Conservation (phyloP, 2,329 filamentous ascomycete species). For the Cladophialophora carrionii region DNA sequence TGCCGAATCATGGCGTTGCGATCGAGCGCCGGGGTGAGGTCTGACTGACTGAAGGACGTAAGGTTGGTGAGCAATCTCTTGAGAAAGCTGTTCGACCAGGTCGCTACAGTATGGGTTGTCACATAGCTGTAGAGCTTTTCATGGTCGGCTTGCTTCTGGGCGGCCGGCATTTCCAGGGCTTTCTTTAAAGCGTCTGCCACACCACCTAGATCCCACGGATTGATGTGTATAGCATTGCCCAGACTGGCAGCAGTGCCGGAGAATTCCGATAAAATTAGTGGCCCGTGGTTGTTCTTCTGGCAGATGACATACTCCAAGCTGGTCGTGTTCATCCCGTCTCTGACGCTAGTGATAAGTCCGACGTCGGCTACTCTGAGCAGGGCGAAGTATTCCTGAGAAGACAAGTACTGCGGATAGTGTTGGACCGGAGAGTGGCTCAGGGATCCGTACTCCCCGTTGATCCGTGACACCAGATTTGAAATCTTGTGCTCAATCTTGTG, state of each 20-base stretch:
- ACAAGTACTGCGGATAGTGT: slow-evolving; percentile 91
- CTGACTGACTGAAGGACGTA: slow-evolving; percentile 72
- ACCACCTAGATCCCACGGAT: slow-evolving; percentile 87
- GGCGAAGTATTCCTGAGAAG: slow-evolving; percentile 89
- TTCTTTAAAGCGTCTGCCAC: slow-evolving; percentile 82
- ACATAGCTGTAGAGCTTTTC: slow-evolving; percentile 79
- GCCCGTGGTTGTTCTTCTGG: slow-evolving; percentile 82
- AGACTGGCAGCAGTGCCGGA: slow-evolving; percentile 89
- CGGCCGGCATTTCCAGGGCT: slow-evolving; percentile 74
- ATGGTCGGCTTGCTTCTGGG: slow-evolving; percentile 71
- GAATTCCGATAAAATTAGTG: slow-evolving; percentile 93
- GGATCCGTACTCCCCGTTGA: slow-evolving; percentile 88
- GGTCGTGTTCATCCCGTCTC: slow-evolving; percentile 97
- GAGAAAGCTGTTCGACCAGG: slow-evolving; percentile 81
- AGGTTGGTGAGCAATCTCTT: slow-evolving; percentile 79
- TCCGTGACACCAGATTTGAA: slow-evolving; percentile 84
- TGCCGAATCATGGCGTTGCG: slow-evolving; percentile 69
- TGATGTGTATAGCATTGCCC: slow-evolving; percentile 87
- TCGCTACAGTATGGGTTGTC: slow-evolving; percentile 79
- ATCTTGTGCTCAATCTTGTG: slow-evolving; percentile 85
- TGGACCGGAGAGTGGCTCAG: slow-evolving; percentile 88
- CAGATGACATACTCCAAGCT: slow-evolving; percentile 93
- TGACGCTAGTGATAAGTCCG: slow-evolving; percentile 90
- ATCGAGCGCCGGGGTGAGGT: slow-evolving; percentile 81
- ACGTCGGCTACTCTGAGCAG: slow-evolving; percentile 89